phyloP scores from a whole-genome alignment of 1,284 basidiomycete species.

The Pascua sp. region DNA sequence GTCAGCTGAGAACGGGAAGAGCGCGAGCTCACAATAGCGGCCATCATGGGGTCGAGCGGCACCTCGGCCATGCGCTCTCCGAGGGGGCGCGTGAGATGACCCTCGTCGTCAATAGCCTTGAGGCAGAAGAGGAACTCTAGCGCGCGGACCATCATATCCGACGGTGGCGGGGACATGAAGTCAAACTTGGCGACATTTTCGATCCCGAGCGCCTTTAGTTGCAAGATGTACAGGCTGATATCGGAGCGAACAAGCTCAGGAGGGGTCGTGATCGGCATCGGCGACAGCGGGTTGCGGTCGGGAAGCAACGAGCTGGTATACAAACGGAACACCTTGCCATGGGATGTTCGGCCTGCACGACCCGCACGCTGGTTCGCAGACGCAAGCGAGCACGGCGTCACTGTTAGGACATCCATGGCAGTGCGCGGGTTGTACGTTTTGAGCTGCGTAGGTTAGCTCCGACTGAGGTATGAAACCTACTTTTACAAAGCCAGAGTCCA shows the following conservation, averaged over 20 bases:
- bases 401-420: slow-evolving; percentile 73
- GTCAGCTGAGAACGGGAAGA: slow-evolving; percentile 5
- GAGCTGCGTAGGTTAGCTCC: slow-evolving; percentile 55
- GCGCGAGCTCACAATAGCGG: slow-evolving; percentile 53
- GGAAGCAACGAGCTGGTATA: slow-evolving; percentile 67
- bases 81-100: slow-evolving; percentile 52
- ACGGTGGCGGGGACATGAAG: slow-evolving; percentile 83
- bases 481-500: slow-evolving; percentile 94
- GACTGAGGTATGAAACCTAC: slow-evolving; percentile 49
- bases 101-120: slow-evolving; percentile 55
- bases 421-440: slow-evolving; percentile 78
- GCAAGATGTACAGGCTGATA: slow-evolving; percentile 79
- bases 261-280: slow-evolving; percentile 61
- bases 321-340: slow-evolving; percentile 89
- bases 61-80: slow-evolving; percentile 58
- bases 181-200: slow-evolving; percentile 83
- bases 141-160: slow-evolving; percentile 77
- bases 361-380: slow-evolving; percentile 85
- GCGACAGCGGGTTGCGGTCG: slow-evolving; percentile 50
- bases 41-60: slow-evolving; percentile 58
- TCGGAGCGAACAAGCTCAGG: slow-evolving; percentile 89
- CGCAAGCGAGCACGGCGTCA: slow-evolving; percentile 74
- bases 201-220: slow-evolving; percentile 89
- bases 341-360: slow-evolving; percentile 81
- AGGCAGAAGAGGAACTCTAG: slow-evolving; percentile 60